These are phyloP conservation scores for Picea abies DNA, from an alignment of 83 land plant genomes.

Conservation along the genomic window DNA sequence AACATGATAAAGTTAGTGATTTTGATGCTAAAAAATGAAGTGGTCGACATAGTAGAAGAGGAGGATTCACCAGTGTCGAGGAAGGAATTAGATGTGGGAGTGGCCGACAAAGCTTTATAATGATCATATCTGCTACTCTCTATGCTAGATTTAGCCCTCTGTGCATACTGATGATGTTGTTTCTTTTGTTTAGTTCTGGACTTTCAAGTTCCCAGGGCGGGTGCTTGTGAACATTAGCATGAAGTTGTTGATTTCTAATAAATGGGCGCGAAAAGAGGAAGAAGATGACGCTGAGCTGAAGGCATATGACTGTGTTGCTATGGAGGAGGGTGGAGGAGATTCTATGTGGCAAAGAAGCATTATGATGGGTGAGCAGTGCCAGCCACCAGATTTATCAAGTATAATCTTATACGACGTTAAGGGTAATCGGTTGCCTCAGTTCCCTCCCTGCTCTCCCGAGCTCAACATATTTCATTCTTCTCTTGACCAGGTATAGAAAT, in stretches of 20 bases:
- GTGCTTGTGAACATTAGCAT: neutral
- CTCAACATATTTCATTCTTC: neutral
- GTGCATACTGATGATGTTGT: too few relatives aligned
- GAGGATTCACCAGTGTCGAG: too few relatives aligned
- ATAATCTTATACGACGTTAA: slow-evolving; percentile 34
- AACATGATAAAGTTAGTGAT: too few relatives aligned
- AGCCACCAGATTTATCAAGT: slow-evolving; percentile 53
- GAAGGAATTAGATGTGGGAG: too few relatives aligned
- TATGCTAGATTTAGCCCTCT: too few relatives aligned
- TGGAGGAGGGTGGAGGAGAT: slow-evolving; percentile 21
- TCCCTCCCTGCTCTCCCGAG: slow-evolving; percentile 12
- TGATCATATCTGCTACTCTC: too few relatives aligned
- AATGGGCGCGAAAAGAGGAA: neutral
- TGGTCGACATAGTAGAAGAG: too few relatives aligned
- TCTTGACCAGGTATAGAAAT: neutral
- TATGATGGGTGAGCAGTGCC: slow-evolving; percentile 42
- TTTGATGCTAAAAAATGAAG: too few relatives aligned
- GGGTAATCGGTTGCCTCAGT: slow-evolving; percentile 29
- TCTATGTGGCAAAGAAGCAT: slow-evolving; percentile 49
- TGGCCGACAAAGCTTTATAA: too few relatives aligned
- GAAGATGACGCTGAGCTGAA: neutral
- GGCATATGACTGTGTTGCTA: neutral
- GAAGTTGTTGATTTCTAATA: neutral
- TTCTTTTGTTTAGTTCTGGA: too few relatives aligned
- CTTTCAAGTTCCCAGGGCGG: too few relatives aligned